Evolutionary conservation across 192 early-diverging fungal species (phyloP), one percentile per base, ranked within the genome.

Genomic region (Fimicolochytrium jonesii): DNA sequence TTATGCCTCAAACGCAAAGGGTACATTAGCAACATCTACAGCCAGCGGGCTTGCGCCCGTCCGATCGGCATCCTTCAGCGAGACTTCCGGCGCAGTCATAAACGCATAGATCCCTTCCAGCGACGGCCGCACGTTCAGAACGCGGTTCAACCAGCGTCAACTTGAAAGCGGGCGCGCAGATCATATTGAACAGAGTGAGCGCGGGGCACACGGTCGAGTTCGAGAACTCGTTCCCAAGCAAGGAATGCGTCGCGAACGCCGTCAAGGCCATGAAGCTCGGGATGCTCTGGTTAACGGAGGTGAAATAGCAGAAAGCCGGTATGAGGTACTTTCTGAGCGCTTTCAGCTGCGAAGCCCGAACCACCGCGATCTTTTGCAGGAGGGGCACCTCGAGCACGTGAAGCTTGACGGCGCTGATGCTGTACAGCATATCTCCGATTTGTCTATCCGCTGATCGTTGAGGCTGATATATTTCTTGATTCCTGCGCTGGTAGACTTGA

Each of bases 341-440:
- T 2, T 52, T 69, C 46, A 95, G 69, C 68, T 93, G 90, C 20
- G 81, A 37, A 25, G 83, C 76, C 42, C 92, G 78, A 49, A 94
- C 74, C 46, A 73, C 61, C 45, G 50, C 36, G 50, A 87, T 78
- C 69, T 76, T 82, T 61, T 90, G 75, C 53, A 88, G 61, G 55
- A 93, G 92, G 32, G 85, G 74, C 0, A 65, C 68, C 68, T 92
- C 92, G 87, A 89, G 92, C 33, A 92, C 90, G 59, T 90, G 93
- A 23, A 95, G 69, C 65, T 94, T 95, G 76, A 95, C 89, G 26
- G 92, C 87, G 48, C 84, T 85, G 53, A 92, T 91, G 39, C 90
- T 90, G 37, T 81, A 82, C 47, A 94, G 65, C 5, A 88, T 69
- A 72, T 94, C 92, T 28, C 35, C 48, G 6, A 52, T 28, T 26